These are phyloP conservation scores for Keithomyces neogunnii DNA, from an alignment of 2,329 filamentous ascomycete species.

Conservation along the genomic window DNA sequence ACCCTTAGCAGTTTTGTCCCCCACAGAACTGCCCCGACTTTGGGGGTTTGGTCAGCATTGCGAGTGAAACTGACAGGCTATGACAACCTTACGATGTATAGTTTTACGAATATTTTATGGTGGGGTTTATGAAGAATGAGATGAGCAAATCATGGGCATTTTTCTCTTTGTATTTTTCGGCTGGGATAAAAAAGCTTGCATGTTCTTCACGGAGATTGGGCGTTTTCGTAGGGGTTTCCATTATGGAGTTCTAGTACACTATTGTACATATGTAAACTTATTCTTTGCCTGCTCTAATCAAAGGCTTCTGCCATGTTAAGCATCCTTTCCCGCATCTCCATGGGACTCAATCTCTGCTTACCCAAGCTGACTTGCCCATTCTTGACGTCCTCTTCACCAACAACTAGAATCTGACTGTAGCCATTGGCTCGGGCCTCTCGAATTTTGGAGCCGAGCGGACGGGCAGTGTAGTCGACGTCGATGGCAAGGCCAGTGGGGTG, in stretches of 20 bases:
- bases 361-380: constrained; percentile 42
- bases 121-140: too few relatives aligned
- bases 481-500: constrained; percentile 56
- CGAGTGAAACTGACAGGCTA: too few relatives aligned
- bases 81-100: neutral
- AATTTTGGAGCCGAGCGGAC: constrained; percentile 60
- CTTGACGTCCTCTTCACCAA: constrained; percentile 59
- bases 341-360: constrained; percentile 33
- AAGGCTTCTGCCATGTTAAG: constrained; percentile 38
- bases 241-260: neutral
- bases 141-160: too few relatives aligned
- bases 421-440: constrained; percentile 62
- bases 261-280: neutral
- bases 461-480: constrained; percentile 58
- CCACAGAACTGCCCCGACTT: neutral
- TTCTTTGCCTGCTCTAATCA: constrained; percentile 24
- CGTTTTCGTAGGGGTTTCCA: too few relatives aligned
- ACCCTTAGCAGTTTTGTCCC: neutral
- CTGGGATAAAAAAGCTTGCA: too few relatives aligned
- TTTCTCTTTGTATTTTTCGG: too few relatives aligned
- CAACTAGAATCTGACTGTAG: constrained; percentile 65
- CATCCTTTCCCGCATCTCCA: constrained; percentile 36
- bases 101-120: neutral
- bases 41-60: neutral
- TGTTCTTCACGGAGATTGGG: too few relatives aligned